Conservation (phyloP, 2,329 filamentous ascomycete genomes). For the Penicillium vulpinum region DNA sequence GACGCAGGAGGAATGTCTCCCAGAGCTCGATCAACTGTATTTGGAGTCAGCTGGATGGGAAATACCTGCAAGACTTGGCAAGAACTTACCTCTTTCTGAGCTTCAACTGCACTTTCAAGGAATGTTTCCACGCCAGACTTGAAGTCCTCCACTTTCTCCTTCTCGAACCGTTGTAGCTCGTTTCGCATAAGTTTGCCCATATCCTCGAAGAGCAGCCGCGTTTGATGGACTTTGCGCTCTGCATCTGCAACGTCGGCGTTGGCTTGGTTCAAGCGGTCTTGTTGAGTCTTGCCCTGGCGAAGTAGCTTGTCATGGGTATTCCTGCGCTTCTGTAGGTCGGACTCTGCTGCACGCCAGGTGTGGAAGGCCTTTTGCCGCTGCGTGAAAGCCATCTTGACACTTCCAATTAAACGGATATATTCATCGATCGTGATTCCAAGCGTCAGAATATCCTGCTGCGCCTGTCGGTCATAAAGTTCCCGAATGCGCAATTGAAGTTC, state of each 20-base stretch:
- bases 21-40: slow-evolving; percentile 83
- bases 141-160: slow-evolving; percentile 98
- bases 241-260: slow-evolving; percentile 92
- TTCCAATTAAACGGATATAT: slow-evolving; percentile 93
- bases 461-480: slow-evolving; percentile 94
- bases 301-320: slow-evolving; percentile 90
- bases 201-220: slow-evolving; percentile 87
- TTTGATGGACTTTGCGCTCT: slow-evolving; percentile 88
- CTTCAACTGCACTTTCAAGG: slow-evolving; percentile 92
- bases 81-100: slow-evolving; percentile 86
- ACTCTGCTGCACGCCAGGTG: slow-evolving; percentile 87
- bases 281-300: slow-evolving; percentile 89
- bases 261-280: slow-evolving; percentile 90
- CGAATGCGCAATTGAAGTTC: slow-evolving; percentile 91
- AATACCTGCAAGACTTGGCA: background rate
- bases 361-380: slow-evolving; percentile 96
- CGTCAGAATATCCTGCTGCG: slow-evolving; percentile 93
- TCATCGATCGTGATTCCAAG: slow-evolving; percentile 97
- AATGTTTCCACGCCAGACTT: slow-evolving; percentile 98
- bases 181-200: slow-evolving; percentile 92
- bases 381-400: slow-evolving; percentile 87
- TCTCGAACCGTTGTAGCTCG: slow-evolving; percentile 91
- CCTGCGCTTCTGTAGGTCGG: slow-evolving; percentile 87
- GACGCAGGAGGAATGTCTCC: slow-evolving; percentile 96
- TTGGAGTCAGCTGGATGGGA: slow-evolving; percentile 26